Evolutionary conservation across 2,329 filamentous ascomycete species (phyloP), one percentile per base, ranked within the genome.

Genomic region (Epichloe sibirici): DNA sequence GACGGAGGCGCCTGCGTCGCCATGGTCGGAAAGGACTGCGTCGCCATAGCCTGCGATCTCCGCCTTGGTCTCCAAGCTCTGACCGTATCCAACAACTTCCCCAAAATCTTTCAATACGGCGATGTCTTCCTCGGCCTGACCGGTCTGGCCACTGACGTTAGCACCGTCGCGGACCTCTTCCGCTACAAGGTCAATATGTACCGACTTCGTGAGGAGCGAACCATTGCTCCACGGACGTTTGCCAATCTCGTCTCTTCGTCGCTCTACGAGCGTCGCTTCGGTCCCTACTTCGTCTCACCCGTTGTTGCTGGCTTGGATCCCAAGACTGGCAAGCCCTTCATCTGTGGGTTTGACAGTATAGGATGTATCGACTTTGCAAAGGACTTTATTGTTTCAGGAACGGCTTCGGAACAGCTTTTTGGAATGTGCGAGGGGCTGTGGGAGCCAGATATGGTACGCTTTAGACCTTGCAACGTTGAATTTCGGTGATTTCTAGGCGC

Each of bases 131-230:
- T 98, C 38, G 93, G 93, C 53, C 83, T 98, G 56, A 97, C 93
- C 4, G 93, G 93, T 52, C 87, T 98, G 49, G 93, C 93, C 56
- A 98, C 93, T 62, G 93, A 98, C 70, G 90, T 98, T 59, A 82
- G 81, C 59, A 97, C 91, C 62, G 91, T 98, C 61, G 87, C 85
- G 63, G 91, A 98, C 74, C 85, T 97, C 61, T 95, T 98, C 81
- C 90, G 93, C 67, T 97, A 95, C 83, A 98, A 98, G 80, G 89
- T 95, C 71, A 98, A 98, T 81, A 94, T 98, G 88, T 98, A 98
- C 81, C 88, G 93, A 59, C 82, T 98, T 65, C 88, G 93, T 66
- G 93, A 98, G 78, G 93, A 98, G 79, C 90, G 93, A 67, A 81
- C 90, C 76, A 97, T 98, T 72, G 85, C 88, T 52, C 93, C 93